Percentiles rank a stretch among this genome's conserved stretches.
phyloP scores from a whole-genome alignment of 2,329 filamentous ascomycete species.

The Torrubiellomyces zombiae region DNA sequence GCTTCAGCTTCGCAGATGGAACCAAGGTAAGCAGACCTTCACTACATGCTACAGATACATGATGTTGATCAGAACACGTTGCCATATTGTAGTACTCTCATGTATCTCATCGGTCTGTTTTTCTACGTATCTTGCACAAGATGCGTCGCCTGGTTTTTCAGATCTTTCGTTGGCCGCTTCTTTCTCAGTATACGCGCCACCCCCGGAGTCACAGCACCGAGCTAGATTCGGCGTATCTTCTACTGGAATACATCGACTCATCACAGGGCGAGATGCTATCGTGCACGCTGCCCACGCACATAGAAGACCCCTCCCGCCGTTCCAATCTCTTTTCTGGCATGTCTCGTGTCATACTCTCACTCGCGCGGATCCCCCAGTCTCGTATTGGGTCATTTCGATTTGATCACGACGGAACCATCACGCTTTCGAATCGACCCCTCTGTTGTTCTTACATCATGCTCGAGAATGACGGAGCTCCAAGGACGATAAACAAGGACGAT shows the following conservation, averaged over 20 bases:
- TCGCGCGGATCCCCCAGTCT: slow-evolving; percentile 12
- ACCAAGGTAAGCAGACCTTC: too few species aligned
- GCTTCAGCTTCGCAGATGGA: too few species aligned
- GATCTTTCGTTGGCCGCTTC: too few species aligned
- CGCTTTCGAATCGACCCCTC: slow-evolving; percentile 15
- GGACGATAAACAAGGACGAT: slow-evolving; percentile 11
- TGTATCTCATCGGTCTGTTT: too few species aligned
- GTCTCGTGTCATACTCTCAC: slow-evolving; percentile 11
- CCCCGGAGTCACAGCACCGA: neutral
- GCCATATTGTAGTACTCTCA: too few species aligned
- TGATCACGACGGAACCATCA: slow-evolving; percentile 13
- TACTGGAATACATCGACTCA: slow-evolving; percentile 11
- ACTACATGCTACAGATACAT: too few species aligned
- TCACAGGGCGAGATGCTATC: slow-evolving; percentile 13
- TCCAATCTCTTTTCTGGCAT: slow-evolving; percentile 13
- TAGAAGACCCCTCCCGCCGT: slow-evolving; percentile 3
- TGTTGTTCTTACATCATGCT: slow-evolving; percentile 12
- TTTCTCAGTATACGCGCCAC: too few species aligned
- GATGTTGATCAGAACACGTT: too few species aligned
- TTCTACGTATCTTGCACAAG: too few species aligned
- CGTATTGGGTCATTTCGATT: slow-evolving; percentile 14
- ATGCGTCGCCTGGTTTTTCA: too few species aligned
- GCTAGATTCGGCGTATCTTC: slow-evolving; percentile 11
- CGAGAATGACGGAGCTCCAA: slow-evolving; percentile 16
- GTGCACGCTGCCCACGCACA: slow-evolving; percentile 8